Evolutionary conservation across 495 filamentous ascomycete genomes (phyloP).

Genomic region (Penicillium cinerascens): DNA sequence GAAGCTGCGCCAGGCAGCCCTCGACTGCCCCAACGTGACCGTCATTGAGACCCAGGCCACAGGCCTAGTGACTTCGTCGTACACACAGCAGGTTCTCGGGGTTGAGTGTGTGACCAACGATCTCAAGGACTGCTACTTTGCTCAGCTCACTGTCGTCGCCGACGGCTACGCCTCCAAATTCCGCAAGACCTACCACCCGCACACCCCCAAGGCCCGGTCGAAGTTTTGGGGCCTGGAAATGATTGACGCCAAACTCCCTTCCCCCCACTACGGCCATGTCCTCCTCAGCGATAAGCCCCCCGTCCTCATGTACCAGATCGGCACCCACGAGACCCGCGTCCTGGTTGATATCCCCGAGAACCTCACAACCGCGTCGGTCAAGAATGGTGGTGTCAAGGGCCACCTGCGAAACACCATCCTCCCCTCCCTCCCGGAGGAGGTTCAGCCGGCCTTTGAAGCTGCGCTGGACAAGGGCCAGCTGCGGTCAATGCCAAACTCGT

Average conservation of each 20-base stretch:
- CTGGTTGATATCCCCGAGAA: slow-evolving; percentile 87
- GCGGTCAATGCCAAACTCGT: slow-evolving; percentile 89
- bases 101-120: slow-evolving; percentile 63
- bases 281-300: slow-evolving; percentile 73
- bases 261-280: slow-evolving; percentile 76
- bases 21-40: slow-evolving; percentile 64
- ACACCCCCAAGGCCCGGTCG: slow-evolving; percentile 64
- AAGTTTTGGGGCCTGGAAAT: slow-evolving; percentile 93
- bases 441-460: slow-evolving; percentile 68
- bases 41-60: slow-evolving; percentile 71
- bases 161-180: slow-evolving; percentile 95
- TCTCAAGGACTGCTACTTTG: slow-evolving; percentile 75
- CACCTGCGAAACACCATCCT: slow-evolving; percentile 76
- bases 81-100: slow-evolving; percentile 65
- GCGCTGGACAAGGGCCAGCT: slow-evolving; percentile 73
- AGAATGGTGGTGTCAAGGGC: slow-evolving; percentile 74
- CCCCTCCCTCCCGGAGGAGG: slow-evolving; percentile 66
- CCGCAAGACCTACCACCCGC: slow-evolving; percentile 72
- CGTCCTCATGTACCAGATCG: slow-evolving; percentile 95
- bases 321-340: slow-evolving; percentile 86
- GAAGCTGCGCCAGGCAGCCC: slow-evolving; percentile 66
- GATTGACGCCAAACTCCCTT: slow-evolving; percentile 76
- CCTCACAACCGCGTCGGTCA: slow-evolving; percentile 62
- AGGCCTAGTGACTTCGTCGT: slow-evolving; percentile 54
- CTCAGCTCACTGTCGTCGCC: slow-evolving; percentile 77